Base-by-base conservation (phyloP, 2,329 filamentous ascomycete genomes). In the Cladosporium sphaerospermum region DNA sequence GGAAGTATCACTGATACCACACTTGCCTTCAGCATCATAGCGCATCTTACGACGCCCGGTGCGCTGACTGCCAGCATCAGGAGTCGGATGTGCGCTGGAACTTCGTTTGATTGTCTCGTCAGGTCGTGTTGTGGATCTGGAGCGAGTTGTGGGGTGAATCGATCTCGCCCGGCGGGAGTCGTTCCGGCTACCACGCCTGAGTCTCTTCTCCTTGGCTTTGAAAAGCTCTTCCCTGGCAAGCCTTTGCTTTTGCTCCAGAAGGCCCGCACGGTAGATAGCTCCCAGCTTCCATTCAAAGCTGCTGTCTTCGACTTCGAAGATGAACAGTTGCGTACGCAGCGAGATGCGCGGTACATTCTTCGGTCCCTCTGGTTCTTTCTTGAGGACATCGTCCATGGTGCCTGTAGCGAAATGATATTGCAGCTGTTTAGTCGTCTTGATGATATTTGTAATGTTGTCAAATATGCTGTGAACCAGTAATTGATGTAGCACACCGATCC, bases 281-380 rank as follows among this genome's bases (percentile, higher is more conserved):
- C 91, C 89, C 9, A 99, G 76, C 67, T 96, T 97, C 88, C 91
- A 99, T 68, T 99, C 93, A 64, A 99, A 99, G 0, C 89, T 86
- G 46, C 93, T 92, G 67, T 99, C 93, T 71, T 99, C 93, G 34
- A 99, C 77, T 65, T 97, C 92, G 55, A 99, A 92, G 2, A 96
- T 73, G 19, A 99, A 77, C 4, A 87, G 88, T 62, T 88, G 87
- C 52, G 86, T 86, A 48, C 90, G 83, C 9, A 99, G 60, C 0
- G 90, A 92, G 18, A 99, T 76, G 64, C 88, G 92, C 1, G 93
- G 93, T 0, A 99, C 84, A 43, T 82, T 76, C 67, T 95, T 97
- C 0, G 95, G 89, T 0, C 80, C 85, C 69, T 96, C 89, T 0
- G 93, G 89, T 9, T 80, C 79, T 70, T 96, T 96, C 13, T 87